phyloP scores from a whole-genome alignment of 148 eudicot species.

The Chenopodium album region DNA sequence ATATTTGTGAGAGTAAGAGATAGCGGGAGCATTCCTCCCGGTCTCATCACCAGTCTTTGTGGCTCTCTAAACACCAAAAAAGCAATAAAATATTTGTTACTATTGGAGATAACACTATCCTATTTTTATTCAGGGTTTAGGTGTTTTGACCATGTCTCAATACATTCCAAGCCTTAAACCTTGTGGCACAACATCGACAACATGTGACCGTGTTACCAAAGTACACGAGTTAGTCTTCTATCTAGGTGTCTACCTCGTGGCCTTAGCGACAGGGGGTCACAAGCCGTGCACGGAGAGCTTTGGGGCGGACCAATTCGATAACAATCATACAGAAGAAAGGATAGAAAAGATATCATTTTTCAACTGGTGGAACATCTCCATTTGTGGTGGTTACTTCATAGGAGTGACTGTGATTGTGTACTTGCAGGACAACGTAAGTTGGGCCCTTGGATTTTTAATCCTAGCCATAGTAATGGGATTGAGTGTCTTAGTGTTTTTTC shows the following conservation, averaged over 20 bases:
- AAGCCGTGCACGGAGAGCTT: conserved; percentile 79
- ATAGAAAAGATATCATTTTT: conserved; percentile 68
- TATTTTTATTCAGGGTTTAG: conserved; percentile 48
- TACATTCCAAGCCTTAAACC: conserved; percentile 57
- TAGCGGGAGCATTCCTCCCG: no score
- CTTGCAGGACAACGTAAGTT: conserved; percentile 61
- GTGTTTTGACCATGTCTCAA: conserved; percentile 55
- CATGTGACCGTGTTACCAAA: conserved; percentile 39
- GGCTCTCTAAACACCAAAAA: no score
- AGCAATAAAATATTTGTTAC: no score
- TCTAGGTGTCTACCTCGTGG: conserved; percentile 56
- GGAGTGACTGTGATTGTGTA: conserved; percentile 76
- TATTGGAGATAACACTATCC: no score
- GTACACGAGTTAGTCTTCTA: conserved; percentile 56
- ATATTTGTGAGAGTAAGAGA: no score
- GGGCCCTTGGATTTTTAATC: conserved; percentile 54
- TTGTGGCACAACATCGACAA: conserved; percentile 24
- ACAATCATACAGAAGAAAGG: conserved; percentile 35
- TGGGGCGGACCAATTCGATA: conserved; percentile 73
- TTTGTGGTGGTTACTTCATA: conserved; percentile 58
- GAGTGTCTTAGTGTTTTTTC: conserved; percentile 43
- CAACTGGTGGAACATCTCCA: conserved; percentile 79
- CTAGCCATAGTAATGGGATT: conserved; percentile 48
- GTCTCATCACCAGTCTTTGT: no score
- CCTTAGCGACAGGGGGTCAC: conserved; percentile 80